Evolutionary conservation across 345 rosid species (phyloP).

Genomic region (Eucalyptus polyanthemos): DNA sequence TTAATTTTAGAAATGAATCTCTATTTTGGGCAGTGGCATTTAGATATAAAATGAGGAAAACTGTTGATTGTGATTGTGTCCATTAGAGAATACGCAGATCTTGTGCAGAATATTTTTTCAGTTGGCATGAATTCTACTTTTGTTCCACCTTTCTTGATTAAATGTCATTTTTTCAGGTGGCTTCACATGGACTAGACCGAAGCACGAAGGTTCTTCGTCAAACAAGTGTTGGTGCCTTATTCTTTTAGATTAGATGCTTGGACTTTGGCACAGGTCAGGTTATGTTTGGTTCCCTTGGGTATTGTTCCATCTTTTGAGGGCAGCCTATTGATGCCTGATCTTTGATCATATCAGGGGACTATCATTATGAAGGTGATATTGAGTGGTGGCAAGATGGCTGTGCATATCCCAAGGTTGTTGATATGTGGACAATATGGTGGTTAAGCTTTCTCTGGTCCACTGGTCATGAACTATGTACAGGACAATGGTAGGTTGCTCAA

Average conservation of each 20-base stretch:
- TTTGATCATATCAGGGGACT: background rate
- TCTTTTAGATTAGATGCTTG: conserved; percentile 2
- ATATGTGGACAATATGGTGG: background rate
- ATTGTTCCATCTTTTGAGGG: background rate
- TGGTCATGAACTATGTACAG: background rate
- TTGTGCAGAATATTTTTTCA: background rate
- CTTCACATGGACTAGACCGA: conserved; percentile 85
- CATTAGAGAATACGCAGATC: background rate
- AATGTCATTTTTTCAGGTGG: conserved; percentile 34
- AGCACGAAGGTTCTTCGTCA: conserved; percentile 74
- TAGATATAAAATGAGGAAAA: background rate
- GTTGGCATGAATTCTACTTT: background rate
- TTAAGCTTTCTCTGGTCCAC: background rate
- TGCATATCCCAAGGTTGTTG: background rate
- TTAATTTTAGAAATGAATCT: background rate
- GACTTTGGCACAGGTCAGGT: background rate
- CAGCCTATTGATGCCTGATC: background rate
- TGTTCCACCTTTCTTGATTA: background rate
- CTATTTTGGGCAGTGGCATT: background rate
- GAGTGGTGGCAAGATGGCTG: background rate
- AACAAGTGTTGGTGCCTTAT: conserved; percentile 48
- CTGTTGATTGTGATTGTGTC: background rate
- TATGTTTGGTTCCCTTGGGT: background rate
- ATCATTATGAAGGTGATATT: background rate
- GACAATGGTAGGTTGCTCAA: background rate